These are phyloP conservation scores for Phytophthora ohioensis DNA, from an alignment of 352 stramenopile species.

Conservation along the genomic window DNA sequence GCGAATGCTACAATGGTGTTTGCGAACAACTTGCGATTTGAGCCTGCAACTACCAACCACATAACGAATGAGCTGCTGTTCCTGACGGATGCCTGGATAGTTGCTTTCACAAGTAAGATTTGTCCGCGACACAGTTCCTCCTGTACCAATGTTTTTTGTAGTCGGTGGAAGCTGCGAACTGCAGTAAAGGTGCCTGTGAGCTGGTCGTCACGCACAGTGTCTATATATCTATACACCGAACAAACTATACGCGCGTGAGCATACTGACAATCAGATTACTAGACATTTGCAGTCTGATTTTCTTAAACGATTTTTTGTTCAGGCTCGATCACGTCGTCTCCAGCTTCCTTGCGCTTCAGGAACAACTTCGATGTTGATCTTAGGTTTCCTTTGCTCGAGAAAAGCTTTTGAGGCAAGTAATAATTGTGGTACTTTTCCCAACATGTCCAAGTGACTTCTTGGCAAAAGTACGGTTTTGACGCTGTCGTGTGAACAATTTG, in stretches of 20 bases:
- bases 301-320: neutral
- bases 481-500: slow-evolving; percentile 8
- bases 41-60: neutral
- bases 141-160: neutral
- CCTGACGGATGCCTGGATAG: neutral
- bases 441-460: slow-evolving; percentile 18
- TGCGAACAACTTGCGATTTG: neutral
- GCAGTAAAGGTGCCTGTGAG: neutral
- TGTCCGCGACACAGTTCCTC: neutral
- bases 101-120: neutral
- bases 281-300: neutral
- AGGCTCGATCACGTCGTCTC: neutral
- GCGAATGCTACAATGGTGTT: neutral
- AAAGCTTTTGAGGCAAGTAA: slow-evolving; percentile 24
- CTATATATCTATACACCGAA: neutral
- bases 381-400: neutral
- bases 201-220: neutral
- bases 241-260: neutral
- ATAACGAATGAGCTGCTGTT: neutral
- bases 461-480: slow-evolving; percentile 14
- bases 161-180: neutral
- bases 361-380: neutral
- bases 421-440: slow-evolving; percentile 35
- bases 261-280: neutral
- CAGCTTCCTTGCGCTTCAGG: neutral